A percentile compares a stretch with the other conserved stretches of the same genome.
Evolutionary conservation across 495 filamentous ascomycete genomes (phyloP).

Genomic region (Penicillium subrubescens): DNA sequence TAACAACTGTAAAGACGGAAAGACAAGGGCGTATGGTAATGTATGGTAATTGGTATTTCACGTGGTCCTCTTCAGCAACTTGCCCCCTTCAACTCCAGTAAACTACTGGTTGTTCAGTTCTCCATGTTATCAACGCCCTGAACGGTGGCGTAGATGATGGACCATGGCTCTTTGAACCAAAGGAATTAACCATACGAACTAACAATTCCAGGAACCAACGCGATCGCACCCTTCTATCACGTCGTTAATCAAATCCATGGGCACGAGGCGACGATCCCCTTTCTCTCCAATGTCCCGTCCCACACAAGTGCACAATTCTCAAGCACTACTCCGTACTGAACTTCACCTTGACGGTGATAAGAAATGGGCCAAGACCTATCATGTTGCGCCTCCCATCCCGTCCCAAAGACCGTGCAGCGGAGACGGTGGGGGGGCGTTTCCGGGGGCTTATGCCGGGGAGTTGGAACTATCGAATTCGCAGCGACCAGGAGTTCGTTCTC

Average conservation of each 20-base stretch:
- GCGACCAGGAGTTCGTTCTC: background rate
- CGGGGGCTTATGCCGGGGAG: background rate
- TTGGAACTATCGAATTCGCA: conserved; percentile 8
- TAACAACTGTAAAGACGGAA: background rate
- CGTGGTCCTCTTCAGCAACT: background rate
- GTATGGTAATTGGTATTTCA: background rate
- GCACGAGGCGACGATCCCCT: conserved; percentile 13
- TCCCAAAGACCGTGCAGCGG: conserved; percentile 8
- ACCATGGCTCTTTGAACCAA: background rate
- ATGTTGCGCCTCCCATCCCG: conserved; percentile 16
- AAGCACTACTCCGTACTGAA: background rate
- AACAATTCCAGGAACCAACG: background rate
- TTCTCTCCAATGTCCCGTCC: conserved; percentile 9
- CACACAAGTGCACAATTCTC: background rate
- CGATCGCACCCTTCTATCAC: conserved; percentile 10
- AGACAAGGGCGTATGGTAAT: background rate
- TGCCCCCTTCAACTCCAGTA: background rate
- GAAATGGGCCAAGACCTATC: conserved; percentile 13
- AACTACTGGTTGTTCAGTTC: background rate
- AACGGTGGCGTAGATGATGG: background rate
- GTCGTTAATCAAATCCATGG: conserved; percentile 1
- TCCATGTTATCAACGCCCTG: background rate
- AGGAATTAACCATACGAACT: background rate
- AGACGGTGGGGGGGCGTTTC: conserved; percentile 10
- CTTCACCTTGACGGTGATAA: background rate